A percentile compares a stretch with the other conserved stretches of the same genome.
These are phyloP conservation scores for Neopestalotiopsis clavispora DNA, from an alignment of 2,329 filamentous ascomycete genomes.

Conservation along the genomic window DNA sequence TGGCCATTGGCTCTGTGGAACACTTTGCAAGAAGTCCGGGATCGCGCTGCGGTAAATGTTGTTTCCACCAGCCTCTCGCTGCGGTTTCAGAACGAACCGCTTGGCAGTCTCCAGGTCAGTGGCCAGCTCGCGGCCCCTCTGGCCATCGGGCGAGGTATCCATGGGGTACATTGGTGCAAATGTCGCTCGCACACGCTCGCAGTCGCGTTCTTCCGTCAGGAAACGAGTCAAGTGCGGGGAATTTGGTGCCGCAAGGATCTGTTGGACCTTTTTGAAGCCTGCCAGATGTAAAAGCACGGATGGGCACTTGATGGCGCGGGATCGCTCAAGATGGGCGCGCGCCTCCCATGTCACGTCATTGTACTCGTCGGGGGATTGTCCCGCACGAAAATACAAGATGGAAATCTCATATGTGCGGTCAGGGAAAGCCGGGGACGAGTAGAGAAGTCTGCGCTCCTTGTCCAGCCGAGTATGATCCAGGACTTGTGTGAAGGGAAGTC, in stretches of 20 bases:
- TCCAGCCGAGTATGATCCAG: conserved; percentile 71
- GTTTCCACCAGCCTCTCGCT: conserved; percentile 94
- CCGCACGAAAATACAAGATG: conserved; percentile 87
- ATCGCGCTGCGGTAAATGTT: conserved; percentile 91
- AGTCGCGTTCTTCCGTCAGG: conserved; percentile 40
- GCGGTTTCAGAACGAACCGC: conserved; percentile 90
- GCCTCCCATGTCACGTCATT: conserved; percentile 77
- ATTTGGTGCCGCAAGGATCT: conserved; percentile 86
- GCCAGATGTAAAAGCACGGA: conserved; percentile 89
- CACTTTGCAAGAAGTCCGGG: conserved; percentile 73
- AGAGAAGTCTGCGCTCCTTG: conserved; percentile 75
- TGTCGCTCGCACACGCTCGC: conserved; percentile 56
- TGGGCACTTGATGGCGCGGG: conserved; percentile 91
- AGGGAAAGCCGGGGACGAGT: conserved; percentile 73
- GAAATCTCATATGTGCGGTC: conserved; percentile 80
- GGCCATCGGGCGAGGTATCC: conserved; percentile 71
- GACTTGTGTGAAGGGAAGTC: conserved; percentile 75
- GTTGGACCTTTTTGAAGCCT: conserved; percentile 95
- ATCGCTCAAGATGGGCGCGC: conserved; percentile 84
- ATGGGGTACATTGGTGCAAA: conserved; percentile 96
- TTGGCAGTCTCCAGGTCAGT: conserved; percentile 70
- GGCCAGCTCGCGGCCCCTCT: conserved; percentile 76
- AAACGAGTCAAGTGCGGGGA: background rate
- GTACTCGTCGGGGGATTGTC: conserved; percentile 89
- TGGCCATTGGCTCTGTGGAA: conserved; percentile 84